Evolutionary conservation across 2,329 filamentous ascomycete species (phyloP), one percentile per base, ranked within the genome.

Genomic region (Teratosphaeria gauchensis): DNA sequence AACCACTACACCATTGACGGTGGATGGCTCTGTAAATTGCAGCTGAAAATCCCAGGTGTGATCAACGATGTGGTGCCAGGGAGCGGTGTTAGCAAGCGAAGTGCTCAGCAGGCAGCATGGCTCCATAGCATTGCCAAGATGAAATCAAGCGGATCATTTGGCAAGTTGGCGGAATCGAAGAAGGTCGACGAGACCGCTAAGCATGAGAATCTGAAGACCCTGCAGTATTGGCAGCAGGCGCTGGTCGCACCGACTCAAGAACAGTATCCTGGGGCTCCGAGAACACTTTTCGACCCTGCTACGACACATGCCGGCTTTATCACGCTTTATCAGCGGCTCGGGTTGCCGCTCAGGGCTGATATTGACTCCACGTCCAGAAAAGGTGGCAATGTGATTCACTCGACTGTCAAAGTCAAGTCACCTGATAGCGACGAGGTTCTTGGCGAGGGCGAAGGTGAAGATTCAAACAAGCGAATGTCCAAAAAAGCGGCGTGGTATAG

Each of bases 401-500:
- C 19, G 2, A 35, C 32, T 21, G 16, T 64, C 24, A 60, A 57
- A 52, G 11, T 63, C 4, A 54, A 59, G 14, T 38, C 62, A 14
- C 33, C 55, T 8, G 60, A 58, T 21, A 48, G 59, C 19, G 58
- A 53, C 42, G 35, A 52, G 28, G 59, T 63, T 14, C 53, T 31
- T 35, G 59, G 56, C 35, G 24, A 53, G 11, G 63, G 59, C 28
- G 56, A 63, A 31, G 62, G 62, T 19, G 42, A 48, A 21, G 42
- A 48, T 32, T 19, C 8, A n/a, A 53, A 19, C 48, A 63, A 62
- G 51, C 56, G 56, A 33, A 19, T 33, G 11, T 59, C 63, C 1
- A 66, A 61, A 42, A 56, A 58, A 12, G 59, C 61, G 19, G 64
- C 62, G n/a, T 65, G 63, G 64, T n/a, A 58, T 19, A 53, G 61